Percentiles rank a stretch among this genome's conserved stretches.
phyloP scores from a whole-genome alignment of 306 rosid species.

The Quercus cerris region DNA sequence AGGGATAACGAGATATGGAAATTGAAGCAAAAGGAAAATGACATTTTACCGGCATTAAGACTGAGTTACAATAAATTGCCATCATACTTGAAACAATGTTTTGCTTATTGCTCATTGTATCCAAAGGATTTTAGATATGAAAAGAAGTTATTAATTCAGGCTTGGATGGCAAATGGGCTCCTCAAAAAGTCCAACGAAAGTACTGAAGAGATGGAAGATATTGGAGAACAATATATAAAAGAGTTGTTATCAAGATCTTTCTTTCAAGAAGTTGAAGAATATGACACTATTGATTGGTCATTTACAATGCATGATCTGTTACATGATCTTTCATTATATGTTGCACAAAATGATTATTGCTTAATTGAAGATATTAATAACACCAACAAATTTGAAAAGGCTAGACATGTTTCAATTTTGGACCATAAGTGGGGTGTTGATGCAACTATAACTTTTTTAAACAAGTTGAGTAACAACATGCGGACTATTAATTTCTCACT shows the following conservation, averaged over 20 bases:
- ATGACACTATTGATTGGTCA: no score
- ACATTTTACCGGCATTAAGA: constrained; percentile 11
- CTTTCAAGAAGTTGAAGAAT: background rate
- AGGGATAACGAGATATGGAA: background rate
- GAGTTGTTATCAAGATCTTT: no score
- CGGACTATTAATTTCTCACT: no score
- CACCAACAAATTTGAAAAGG: background rate
- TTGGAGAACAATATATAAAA: no score
- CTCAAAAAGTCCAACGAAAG: no score
- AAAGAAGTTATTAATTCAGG: background rate
- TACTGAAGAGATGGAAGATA: no score
- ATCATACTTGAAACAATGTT: constrained; percentile 12
- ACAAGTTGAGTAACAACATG: no score
- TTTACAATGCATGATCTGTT: constrained; percentile 24
- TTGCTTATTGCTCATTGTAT: constrained; percentile 30
- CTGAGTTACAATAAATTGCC: constrained; percentile 16
- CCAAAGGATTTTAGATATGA: background rate
- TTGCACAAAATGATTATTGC: constrained; percentile 7
- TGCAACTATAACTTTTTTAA: background rate
- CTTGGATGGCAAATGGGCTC: constrained; percentile 6
- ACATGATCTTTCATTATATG: constrained; percentile 19
- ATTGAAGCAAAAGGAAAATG: background rate
- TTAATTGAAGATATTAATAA: background rate
- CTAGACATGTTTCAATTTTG: no score
- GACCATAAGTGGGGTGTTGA: no score